Evolutionary conservation across 2,329 filamentous ascomycete species (phyloP).

Genomic region (Rhytidhysteron rufulum): DNA sequence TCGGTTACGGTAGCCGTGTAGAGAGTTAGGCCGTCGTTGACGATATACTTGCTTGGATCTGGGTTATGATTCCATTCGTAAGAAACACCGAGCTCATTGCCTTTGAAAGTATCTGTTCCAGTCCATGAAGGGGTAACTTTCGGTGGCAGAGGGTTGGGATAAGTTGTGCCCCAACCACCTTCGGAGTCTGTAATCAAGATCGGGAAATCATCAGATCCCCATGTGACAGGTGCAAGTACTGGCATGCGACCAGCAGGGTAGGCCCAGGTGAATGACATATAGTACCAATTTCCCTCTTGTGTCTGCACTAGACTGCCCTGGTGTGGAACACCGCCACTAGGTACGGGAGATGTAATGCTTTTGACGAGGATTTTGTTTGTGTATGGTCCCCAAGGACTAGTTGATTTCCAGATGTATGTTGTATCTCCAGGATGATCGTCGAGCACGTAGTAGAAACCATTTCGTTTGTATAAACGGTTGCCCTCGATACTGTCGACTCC

Average conservation of each 20-base stretch:
- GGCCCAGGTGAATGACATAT: slow-evolving; percentile 51
- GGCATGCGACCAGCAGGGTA: slow-evolving; percentile 55
- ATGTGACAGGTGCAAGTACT: slow-evolving; percentile 51
- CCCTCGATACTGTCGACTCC: slow-evolving; percentile 43
- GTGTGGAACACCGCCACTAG: slow-evolving; percentile 42
- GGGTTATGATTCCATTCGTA: slow-evolving; percentile 62
- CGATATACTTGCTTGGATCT: slow-evolving; percentile 40
- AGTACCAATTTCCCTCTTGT: slow-evolving; percentile 52
- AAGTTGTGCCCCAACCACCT: slow-evolving; percentile 44
- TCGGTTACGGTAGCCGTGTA: slow-evolving; percentile 47
- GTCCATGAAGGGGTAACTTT: slow-evolving; percentile 14
- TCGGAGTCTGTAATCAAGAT: slow-evolving; percentile 31
- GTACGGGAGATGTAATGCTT: slow-evolving; percentile 36
- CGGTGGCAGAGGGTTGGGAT: slow-evolving; percentile 22
- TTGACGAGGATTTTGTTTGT: slow-evolving; percentile 40
- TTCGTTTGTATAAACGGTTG: slow-evolving; percentile 51
- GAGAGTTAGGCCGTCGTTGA: slow-evolving; percentile 42
- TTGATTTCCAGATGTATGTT: slow-evolving; percentile 46
- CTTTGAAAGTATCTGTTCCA: slow-evolving; percentile 44
- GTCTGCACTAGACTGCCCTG: slow-evolving; percentile 54
- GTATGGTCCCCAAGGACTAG: slow-evolving; percentile 50
- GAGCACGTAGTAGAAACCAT: slow-evolving; percentile 52
- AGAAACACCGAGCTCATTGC: slow-evolving; percentile 34
- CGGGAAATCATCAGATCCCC: slow-evolving; percentile 50
- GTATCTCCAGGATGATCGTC: slow-evolving; percentile 39